Evolutionary conservation across 257 asterid species (phyloP).

Genomic region (Nicotiana knightiana): DNA sequence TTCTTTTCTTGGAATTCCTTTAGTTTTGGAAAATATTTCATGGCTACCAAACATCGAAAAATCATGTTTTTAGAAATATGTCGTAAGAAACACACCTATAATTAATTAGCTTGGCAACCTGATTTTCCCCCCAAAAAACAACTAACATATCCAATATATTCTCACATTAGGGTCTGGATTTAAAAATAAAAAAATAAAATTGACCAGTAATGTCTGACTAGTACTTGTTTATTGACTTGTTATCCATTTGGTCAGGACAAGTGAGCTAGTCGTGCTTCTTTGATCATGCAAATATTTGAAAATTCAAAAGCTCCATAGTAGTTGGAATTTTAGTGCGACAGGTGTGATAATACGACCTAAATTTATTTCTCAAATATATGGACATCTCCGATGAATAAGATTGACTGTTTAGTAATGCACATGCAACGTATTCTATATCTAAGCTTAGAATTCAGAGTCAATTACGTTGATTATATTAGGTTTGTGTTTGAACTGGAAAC

Average conservation of each 20-base stretch:
- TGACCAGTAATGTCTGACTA: not conserved
- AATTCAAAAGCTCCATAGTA: not conserved
- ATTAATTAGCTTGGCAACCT: no score
- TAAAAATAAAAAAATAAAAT: not conserved
- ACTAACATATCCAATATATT: no score
- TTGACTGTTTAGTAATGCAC: not conserved
- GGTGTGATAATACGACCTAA: not conserved
- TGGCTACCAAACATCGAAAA: no score
- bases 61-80: no score
- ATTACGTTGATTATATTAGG: not conserved
- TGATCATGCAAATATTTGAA: not conserved
- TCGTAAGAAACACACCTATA: no score
- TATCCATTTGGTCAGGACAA: not conserved
- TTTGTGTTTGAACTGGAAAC: not conserved
- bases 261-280: not conserved
- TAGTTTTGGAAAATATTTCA: no score
- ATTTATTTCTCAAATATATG: no score
- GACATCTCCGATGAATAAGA: no score
- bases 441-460: not conserved
- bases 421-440: not conserved
- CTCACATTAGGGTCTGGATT: no score
- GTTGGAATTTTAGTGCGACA: not conserved
- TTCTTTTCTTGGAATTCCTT: no score
- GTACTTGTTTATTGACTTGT: not conserved
- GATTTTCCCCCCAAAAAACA: no score